Evolutionary conservation across 2,329 filamentous ascomycete genomes (phyloP), one percentile per base, ranked within the genome.

Genomic region (Botrytis paeoniae): DNA sequence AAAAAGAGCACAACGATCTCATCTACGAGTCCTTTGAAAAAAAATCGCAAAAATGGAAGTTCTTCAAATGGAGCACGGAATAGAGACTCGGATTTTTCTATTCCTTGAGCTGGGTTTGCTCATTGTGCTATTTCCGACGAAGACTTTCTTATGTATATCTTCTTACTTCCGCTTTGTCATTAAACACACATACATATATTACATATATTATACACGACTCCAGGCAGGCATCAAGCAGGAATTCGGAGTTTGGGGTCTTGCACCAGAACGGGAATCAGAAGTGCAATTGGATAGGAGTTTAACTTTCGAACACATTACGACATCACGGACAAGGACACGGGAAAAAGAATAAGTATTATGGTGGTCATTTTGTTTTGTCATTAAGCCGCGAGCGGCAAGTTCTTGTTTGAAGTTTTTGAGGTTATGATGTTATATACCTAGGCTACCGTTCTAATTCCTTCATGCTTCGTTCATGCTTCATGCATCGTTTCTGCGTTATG

Each of bases 341-440:
- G 48, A n/a, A 51, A 51, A 6, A n/a, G 10, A 54, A 14, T 10
- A 20, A 43, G 18, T 60, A 41, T 57, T 69, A 35, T 18, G 35
- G 45, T 70, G n/a, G 54, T 51, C 57, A 60, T 69, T 60, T 62
- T 25, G 37, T 62, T 51, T 57, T 37, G 29, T 70, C 20, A 25
- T 45, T 70, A 54, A 54, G 48, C 48, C 48, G 48, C 48, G 48
- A 54, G 25, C 48, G 48, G 48, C 48, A 3, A 54, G 25, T 54
- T 54, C 25, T 54, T 51, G 48, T 51, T 54, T 54, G 48, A 54
- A n/a, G 25, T 54, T 41, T 70, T 48, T 20, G n/a, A 32, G 25
- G 60, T n/a, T 62, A 37, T 62, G 37, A 39, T n/a, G 14, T 37
- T 61, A 61, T 35, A 61, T 61, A 61, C 22, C 59, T 39, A 61